Evolutionary conservation across 352 stramenopile species (phyloP).

Genomic region (Phytopythium delawarense): DNA sequence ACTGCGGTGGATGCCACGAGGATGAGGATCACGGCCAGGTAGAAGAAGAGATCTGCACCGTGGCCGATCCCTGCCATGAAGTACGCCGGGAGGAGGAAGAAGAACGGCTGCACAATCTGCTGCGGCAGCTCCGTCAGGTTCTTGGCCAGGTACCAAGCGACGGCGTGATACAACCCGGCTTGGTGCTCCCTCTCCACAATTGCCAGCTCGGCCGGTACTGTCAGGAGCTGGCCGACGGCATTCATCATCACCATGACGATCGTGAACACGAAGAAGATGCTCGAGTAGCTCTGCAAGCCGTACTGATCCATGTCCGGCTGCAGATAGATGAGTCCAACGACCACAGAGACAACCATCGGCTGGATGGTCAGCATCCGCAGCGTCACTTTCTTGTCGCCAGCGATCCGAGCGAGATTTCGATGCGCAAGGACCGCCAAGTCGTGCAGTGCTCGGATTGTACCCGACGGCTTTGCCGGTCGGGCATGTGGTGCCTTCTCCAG

Average conservation of each 20-base stretch:
- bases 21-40: slow-evolving; percentile 17
- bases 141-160: slow-evolving; percentile 20
- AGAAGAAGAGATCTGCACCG: slow-evolving; percentile 9
- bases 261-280: slow-evolving; percentile 27
- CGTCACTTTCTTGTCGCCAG: neutral
- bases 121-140: slow-evolving; percentile 19
- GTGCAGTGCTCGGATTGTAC: neutral
- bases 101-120: slow-evolving; percentile 16
- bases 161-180: slow-evolving; percentile 12
- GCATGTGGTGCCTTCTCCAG: neutral
- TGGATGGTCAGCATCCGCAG: slow-evolving; percentile 9
- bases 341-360: slow-evolving; percentile 15
- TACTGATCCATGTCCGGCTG: slow-evolving; percentile 20
- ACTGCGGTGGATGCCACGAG: slow-evolving; percentile 13
- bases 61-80: slow-evolving; percentile 17
- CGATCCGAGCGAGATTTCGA: slow-evolving; percentile 23
- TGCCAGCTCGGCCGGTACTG: slow-evolving; percentile 15
- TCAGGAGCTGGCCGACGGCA: slow-evolving; percentile 11
- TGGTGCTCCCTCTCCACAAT: slow-evolving; percentile 16
- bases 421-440: slow-evolving; percentile 24
- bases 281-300: slow-evolving; percentile 24
- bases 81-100: slow-evolving; percentile 15
- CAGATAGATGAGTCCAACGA: slow-evolving; percentile 28
- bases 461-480: neutral
- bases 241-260: slow-evolving; percentile 25